Conservation (phyloP, 2,329 filamentous ascomycete genomes). For the Zymoseptoria tritici region DNA sequence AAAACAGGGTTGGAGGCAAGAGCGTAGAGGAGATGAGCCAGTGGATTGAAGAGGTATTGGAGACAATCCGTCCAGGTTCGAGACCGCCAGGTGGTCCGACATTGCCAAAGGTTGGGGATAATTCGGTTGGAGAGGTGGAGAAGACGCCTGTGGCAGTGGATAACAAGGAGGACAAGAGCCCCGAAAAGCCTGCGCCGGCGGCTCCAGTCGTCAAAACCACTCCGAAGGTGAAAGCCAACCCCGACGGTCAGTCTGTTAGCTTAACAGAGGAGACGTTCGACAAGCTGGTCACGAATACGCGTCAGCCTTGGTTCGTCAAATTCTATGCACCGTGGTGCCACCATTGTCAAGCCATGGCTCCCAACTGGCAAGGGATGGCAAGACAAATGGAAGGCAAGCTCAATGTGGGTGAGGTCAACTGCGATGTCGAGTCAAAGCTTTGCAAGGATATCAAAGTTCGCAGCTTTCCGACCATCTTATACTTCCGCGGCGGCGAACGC, state of each 20-base stretch:
- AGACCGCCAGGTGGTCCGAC: constrained; percentile 59
- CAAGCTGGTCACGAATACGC: constrained; percentile 72
- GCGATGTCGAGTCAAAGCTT: constrained; percentile 74
- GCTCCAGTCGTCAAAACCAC: neutral
- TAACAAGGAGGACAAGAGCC: constrained; percentile 27
- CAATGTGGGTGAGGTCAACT: constrained; percentile 94
- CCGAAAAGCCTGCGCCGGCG: constrained; percentile 29
- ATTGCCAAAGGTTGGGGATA: constrained; percentile 64
- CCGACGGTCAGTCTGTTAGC: constrained; percentile 63
- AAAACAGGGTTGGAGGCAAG: constrained; percentile 59
- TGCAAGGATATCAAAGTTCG: constrained; percentile 81
- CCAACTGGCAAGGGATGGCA: constrained; percentile 81
- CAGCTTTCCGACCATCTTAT: constrained; percentile 82
- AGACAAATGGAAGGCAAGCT: constrained; percentile 85
- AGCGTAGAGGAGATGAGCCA: constrained; percentile 58
- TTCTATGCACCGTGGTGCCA: constrained; percentile 97
- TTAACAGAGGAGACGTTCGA: constrained; percentile 83
- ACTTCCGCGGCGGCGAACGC: constrained; percentile 85
- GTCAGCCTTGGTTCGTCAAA: constrained; percentile 96
- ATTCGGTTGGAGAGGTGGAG: constrained; percentile 35
- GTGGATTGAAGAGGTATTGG: constrained; percentile 68
- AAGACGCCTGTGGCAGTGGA: constrained; percentile 25
- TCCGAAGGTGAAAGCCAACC: constrained; percentile 57
- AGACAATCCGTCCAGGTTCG: constrained; percentile 72
- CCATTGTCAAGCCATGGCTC: constrained; percentile 88